Conservation (phyloP, 2,329 filamentous ascomycete species). For the Alternaria incomplexa region DNA sequence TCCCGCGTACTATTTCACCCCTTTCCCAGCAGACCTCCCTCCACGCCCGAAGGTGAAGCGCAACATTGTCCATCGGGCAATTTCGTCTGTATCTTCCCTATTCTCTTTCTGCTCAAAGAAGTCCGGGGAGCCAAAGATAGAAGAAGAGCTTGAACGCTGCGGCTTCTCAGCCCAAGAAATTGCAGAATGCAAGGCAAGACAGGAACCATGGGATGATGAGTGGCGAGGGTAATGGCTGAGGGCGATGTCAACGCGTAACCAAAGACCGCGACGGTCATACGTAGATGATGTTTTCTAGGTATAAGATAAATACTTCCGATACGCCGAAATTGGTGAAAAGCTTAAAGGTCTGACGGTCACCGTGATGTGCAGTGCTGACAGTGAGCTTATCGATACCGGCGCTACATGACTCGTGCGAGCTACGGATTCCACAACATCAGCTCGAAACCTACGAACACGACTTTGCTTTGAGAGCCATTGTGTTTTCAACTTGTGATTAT, state of each 20-base stretch:
- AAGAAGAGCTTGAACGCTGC: neutral
- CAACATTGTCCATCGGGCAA: neutral
- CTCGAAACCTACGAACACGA: neutral
- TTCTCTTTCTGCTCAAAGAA: neutral
- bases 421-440: neutral
- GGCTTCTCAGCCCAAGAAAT: neutral
- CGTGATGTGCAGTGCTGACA: neutral
- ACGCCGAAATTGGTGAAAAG: neutral
- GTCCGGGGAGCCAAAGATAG: neutral
- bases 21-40: neutral
- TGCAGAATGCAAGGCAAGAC: neutral
- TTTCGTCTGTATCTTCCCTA: neutral
- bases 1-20: neutral
- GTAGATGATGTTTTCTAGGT: no score
- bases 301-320: neutral
- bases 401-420: slow-evolving; percentile 4
- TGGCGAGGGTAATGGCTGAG: neutral
- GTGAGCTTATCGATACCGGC: slow-evolving; percentile 3
- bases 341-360: neutral
- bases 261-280: neutral
- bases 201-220: neutral
- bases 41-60: neutral
- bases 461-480: neutral
- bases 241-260: neutral
- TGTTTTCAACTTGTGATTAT: neutral